A percentile compares a stretch with the other conserved stretches of the same genome.
These are phyloP conservation scores for Beauveria asiatica DNA, from an alignment of 2,329 filamentous ascomycete species.

Conservation along the genomic window DNA sequence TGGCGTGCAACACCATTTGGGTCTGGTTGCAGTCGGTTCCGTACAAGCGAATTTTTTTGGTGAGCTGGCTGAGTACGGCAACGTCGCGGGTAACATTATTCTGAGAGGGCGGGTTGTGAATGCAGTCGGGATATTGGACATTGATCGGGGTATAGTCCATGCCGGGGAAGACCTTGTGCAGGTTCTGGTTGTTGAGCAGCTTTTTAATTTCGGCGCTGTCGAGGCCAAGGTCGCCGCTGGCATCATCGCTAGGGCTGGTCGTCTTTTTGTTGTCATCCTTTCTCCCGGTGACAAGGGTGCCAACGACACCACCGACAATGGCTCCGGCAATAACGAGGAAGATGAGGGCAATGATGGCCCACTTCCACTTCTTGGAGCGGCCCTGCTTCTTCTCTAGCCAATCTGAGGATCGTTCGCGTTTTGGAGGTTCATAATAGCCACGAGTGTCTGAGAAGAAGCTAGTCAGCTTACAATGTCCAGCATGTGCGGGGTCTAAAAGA, in stretches of 20 bases:
- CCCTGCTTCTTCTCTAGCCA: constrained; percentile 53
- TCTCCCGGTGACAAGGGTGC: constrained; percentile 57
- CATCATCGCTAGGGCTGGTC: constrained; percentile 14
- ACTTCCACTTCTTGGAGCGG: constrained; percentile 58
- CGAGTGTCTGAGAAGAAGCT: constrained; percentile 16
- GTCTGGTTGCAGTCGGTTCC: constrained; percentile 98
- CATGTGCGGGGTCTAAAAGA: too few species aligned
- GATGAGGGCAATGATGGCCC: constrained; percentile 58
- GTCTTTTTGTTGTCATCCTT: constrained; percentile 23
- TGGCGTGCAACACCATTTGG: constrained; percentile 79
- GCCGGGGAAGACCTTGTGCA: constrained; percentile 91
- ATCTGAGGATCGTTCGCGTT: constrained; percentile 54
- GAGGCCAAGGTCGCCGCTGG: constrained; percentile 53
- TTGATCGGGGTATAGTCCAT: constrained; percentile 94
- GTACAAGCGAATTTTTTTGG: constrained; percentile 80
- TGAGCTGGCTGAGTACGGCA: constrained; percentile 82
- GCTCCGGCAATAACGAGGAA: constrained; percentile 58
- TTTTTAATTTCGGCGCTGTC: constrained; percentile 72
- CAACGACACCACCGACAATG: constrained; percentile 66
- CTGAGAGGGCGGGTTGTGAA: constrained; percentile 70
- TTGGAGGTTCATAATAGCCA: constrained; percentile 25
- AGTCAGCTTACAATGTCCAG: too few species aligned
- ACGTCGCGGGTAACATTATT: constrained; percentile 92
- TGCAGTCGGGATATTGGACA: constrained; percentile 79
- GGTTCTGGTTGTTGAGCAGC: constrained; percentile 67